Conservation (phyloP, 2,329 filamentous ascomycete genomes). For the Aulographum hederae region DNA sequence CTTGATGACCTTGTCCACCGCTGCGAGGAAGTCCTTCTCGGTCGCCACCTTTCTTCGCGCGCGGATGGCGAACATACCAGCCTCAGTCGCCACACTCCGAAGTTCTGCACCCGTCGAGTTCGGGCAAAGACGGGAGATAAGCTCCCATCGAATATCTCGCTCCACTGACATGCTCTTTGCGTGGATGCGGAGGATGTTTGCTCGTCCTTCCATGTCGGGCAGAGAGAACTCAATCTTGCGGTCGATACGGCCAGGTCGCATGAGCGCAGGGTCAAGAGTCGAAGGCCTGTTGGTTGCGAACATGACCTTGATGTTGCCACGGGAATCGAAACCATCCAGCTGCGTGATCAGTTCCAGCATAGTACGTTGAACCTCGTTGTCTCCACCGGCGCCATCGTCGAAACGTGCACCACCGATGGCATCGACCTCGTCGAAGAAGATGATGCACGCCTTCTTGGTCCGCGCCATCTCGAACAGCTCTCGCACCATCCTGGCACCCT, state of each 20-base stretch:
- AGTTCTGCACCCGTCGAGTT: conserved; percentile 95
- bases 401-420: conserved; percentile 91
- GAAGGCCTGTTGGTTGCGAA: conserved; percentile 95
- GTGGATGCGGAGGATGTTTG: conserved; percentile 95
- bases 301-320: conserved; percentile 99
- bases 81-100: conserved; percentile 91
- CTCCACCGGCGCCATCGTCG: conserved; percentile 87
- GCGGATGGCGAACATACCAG: conserved; percentile 95
- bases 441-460: conserved; percentile 99
- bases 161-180: conserved; percentile 99
- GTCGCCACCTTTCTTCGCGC: conserved; percentile 91
- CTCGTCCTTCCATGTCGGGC: conserved; percentile 88
- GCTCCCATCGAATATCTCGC: conserved; percentile 95
- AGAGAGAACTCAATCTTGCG: conserved; percentile 98
- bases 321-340: conserved; percentile 85
- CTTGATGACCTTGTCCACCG: conserved; percentile 99
- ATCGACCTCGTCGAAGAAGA: conserved; percentile 98
- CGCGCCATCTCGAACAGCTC: conserved; percentile 99
- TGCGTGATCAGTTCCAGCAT: conserved; percentile 98
- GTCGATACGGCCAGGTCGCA: conserved; percentile 94
- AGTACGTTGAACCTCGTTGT: conserved; percentile 94
- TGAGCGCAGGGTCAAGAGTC: conserved; percentile 87
- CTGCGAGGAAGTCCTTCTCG: conserved; percentile 95
- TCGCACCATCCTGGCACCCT: conserved; percentile 94
- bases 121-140: conserved; percentile 90